Evolutionary conservation across 2,329 filamentous ascomycete genomes (phyloP), one percentile per base, ranked within the genome.

Genomic region (Paecilomyces niveus): DNA sequence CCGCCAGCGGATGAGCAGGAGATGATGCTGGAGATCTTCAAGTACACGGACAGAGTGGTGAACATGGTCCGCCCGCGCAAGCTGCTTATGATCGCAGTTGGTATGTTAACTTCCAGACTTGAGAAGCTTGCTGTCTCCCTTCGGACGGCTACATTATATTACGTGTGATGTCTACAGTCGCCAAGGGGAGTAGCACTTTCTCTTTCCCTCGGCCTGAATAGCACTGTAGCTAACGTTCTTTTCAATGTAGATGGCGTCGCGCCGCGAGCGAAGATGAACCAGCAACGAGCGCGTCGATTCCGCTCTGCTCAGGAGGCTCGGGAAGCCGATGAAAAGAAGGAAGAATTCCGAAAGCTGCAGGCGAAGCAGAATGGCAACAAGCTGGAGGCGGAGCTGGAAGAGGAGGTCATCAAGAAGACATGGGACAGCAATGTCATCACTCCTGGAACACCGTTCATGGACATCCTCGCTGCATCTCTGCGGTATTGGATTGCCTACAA

Each of bases 21-120:
- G 78, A 99, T 99, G 94, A 99, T 99, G 94, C 74, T 97, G 67
- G 95, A 95, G 71, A 87, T 99, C 61, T 99, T 99, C 81, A 90
- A 89, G 71, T 99, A 99, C 76, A 99, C 94, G n/a, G 92, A 99
- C 72, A 89, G 94, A 60, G 92, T 99, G 24, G 90, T 99, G 65
- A 97, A 96, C 74, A 99, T 99, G 93, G 93, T 96, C 64, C 89
- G 94, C 61, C 94, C 94, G 9, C 87, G 94, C 67, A 97, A 97
- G 78, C 79, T 99, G 54, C 83, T 99, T 58, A 94, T 97, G 89
- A 97, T 99, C 70, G 94, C 94, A 68, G 92, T 99, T 72, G 89
- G 89, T 92, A 72, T 63, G 64, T 68, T 51, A 59, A 56, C 31
- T 52, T 58, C 35, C 51, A 60, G 39, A 33, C 45, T 54, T 55